Evolutionary conservation across 2,329 filamentous ascomycete genomes (phyloP), one percentile per base, ranked within the genome.

Genomic region (Ophiostoma novo-ulmi): DNA sequence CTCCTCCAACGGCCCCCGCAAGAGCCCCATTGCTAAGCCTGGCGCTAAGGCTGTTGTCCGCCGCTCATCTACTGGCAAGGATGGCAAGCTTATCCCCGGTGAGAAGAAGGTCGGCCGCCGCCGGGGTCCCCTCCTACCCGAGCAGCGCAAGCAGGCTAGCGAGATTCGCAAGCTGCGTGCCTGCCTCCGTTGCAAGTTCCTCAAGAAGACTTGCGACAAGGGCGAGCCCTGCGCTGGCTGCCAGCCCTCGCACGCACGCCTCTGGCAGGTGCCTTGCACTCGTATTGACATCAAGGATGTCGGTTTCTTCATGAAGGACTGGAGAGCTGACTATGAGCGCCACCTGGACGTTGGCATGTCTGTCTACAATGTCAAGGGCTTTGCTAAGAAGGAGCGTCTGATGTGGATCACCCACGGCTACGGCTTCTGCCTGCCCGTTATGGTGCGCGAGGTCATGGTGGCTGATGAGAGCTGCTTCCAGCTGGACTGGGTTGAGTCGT

Each of bases 131-230:
- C 87, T 98, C 75, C 86, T 93, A 77, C 93, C 94, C 13, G 94
- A 98, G 80, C 94, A 97, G 83, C 88, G 94, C 75, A 96, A 97
- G 82, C 94, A 97, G 81, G 94, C 94, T 36, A 95, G 94, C 77
- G 94, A 98, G 81, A 98, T 98, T 78, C 89, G 94, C 79, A 98
- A 98, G 81, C 84, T 97, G 76, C 88, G 94, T 78, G 94, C 94
- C 67, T 98, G 94, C 80, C 84, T 98, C 76, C 90, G 94, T 75
- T 98, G 94, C 87, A 97, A 97, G 83, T 98, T 97, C 84, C 85
- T 98, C 79, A 98, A 98, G 87, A 98, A 98, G 87, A 97, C 94
- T 67, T 98, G 94, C 78, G 94, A 98, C 81, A 97, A 96, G 84
- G 94, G 94, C 74, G 94, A 97, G 82, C 94, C 94, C 71, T 98